Conservation (phyloP, 495 filamentous ascomycete species). For the Aspergillus coremiiformis region DNA sequence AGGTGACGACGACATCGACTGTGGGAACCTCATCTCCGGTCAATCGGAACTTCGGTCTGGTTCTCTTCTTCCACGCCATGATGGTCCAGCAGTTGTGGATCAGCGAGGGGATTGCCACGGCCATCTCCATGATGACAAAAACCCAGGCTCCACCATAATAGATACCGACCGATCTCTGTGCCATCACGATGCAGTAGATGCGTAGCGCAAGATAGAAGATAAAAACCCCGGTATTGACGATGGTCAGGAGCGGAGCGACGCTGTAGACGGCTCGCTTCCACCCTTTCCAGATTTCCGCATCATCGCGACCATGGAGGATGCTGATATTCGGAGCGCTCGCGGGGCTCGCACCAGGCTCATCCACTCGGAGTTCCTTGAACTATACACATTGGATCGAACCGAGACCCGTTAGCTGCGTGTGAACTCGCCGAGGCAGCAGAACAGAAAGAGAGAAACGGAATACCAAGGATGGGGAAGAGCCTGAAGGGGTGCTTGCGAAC, state of each 20-base stretch:
- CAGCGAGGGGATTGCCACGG: not conserved
- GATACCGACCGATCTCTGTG: not conserved
- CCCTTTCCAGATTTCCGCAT: not conserved
- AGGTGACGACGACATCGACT: slow-evolving; percentile 47
- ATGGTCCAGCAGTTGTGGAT: not conserved
- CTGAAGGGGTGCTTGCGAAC: not conserved
- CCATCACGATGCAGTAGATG: not conserved
- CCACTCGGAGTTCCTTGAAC: too few species aligned
- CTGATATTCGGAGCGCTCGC: too few species aligned
- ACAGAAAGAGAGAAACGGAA: not conserved
- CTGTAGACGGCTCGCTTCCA: not conserved
- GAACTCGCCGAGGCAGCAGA: not conserved
- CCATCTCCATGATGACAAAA: not conserved
- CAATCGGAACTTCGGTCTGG: not conserved
- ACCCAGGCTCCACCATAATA: not conserved
- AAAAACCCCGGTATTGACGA: not conserved
- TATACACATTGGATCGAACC: too few species aligned
- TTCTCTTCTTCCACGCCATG: not conserved
- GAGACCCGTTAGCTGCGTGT: too few species aligned
- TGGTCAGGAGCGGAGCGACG: not conserved
- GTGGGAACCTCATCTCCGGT: slow-evolving; percentile 18
- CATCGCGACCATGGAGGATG: not conserved
- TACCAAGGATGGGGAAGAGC: not conserved
- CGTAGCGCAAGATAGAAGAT: not conserved
- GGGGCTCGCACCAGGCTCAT: too few species aligned